A percentile compares a stretch with the other conserved stretches of the same genome.
These are phyloP conservation scores for Amoebophrya sp. DNA, from an alignment of 169 alveolate genomes.

Conservation along the genomic window DNA sequence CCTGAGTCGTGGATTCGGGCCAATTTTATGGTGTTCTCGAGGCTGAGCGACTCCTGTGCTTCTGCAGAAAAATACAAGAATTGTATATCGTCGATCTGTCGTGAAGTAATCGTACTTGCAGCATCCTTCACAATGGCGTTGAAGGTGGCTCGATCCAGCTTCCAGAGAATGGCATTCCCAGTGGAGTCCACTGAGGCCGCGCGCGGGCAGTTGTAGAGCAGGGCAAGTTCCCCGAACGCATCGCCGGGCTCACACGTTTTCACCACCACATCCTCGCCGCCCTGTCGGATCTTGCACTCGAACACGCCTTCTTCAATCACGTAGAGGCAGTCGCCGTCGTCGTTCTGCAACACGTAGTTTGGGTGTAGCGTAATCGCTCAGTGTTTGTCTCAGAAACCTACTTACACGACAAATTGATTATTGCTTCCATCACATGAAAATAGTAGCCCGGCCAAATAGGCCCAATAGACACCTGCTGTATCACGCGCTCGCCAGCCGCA, in stretches of 20 bases:
- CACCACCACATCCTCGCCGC: conserved; percentile 44
- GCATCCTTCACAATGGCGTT: not conserved
- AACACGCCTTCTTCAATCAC: conserved; percentile 67
- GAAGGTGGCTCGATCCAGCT: not conserved
- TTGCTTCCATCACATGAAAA: too few species aligned
- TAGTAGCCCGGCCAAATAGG: too few species aligned
- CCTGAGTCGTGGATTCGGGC: not conserved
- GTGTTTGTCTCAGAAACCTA: too few species aligned
- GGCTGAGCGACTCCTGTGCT: too few species aligned
- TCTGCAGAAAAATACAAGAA: too few species aligned
- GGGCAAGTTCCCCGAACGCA: conserved; percentile 84
- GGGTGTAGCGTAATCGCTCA: too few species aligned
- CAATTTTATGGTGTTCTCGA: too few species aligned
- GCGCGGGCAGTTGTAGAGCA: conserved; percentile 60
- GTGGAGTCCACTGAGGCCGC: not conserved
- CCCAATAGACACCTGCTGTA: not conserved
- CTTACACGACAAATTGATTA: too few species aligned
- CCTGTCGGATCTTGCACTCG: not conserved
- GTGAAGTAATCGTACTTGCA: too few species aligned
- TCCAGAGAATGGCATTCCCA: not conserved
- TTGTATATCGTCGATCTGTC: too few species aligned
- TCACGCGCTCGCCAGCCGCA: not conserved
- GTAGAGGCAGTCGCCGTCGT: conserved; percentile 77
- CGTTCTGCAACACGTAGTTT: too few species aligned
- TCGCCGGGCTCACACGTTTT: conserved; percentile 69